phyloP scores from a whole-genome alignment of 1,139 yeast genomes.

The Candida sanyaensis region DNA sequence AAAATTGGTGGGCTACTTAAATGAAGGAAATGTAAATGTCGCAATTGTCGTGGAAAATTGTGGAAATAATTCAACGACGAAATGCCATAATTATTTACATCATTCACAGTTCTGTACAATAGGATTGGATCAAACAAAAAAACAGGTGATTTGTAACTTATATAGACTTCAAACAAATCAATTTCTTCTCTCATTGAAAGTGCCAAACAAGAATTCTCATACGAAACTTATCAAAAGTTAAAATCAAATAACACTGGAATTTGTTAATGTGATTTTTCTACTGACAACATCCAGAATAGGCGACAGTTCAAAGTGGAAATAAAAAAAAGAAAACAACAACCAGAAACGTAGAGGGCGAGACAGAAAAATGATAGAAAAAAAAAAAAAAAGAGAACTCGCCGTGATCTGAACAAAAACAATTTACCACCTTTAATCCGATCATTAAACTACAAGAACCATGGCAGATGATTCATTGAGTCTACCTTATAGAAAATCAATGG shows the following conservation, averaged over 20 bases:
- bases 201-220: too few species aligned
- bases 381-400: background rate
- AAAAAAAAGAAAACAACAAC: background rate
- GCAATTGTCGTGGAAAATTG: background rate
- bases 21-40: background rate
- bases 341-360: background rate
- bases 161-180: too few species aligned
- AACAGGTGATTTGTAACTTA: too few species aligned
- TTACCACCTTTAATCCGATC: background rate
- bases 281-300: too few species aligned
- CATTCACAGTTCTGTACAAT: background rate
- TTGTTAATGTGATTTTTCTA: too few species aligned
- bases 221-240: too few species aligned
- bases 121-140: too few species aligned
- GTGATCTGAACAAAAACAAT: background rate
- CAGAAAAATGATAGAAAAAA: background rate
- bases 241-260: too few species aligned
- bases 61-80: background rate
- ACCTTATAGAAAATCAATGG: constrained; percentile 26
- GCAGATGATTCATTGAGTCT: constrained; percentile 17
- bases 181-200: too few species aligned
- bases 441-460: constrained; percentile 6
- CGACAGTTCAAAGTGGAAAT: too few species aligned
- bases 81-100: too few species aligned
- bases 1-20: background rate